Evolutionary conservation across 176 grass and related monocot species (phyloP).

Genomic region (Ensete ventricosum): DNA sequence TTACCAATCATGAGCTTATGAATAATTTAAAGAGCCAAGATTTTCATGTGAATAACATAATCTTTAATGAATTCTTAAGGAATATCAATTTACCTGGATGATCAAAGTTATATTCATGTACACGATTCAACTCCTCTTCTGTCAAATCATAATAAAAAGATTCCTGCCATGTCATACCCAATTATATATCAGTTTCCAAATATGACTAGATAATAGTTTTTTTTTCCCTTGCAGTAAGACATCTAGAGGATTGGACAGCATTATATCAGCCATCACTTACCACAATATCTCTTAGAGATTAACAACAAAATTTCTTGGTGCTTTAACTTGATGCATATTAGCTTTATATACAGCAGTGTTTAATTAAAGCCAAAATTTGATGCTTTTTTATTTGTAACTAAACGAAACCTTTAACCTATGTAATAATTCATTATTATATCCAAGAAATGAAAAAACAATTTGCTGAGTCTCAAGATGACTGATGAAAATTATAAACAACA

Average conservation of each 20-base stretch:
- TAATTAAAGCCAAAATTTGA: background rate
- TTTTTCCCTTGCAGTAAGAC: background rate
- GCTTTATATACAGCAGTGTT: too few relatives aligned
- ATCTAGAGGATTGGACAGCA: background rate
- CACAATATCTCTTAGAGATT: too few relatives aligned
- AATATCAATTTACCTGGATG: background rate
- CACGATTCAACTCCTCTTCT: constrained; percentile 52
- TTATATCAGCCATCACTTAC: too few relatives aligned
- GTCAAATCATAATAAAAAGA: constrained; percentile 81
- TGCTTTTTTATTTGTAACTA: too few relatives aligned
- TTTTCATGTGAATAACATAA: background rate
- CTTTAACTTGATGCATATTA: too few relatives aligned
- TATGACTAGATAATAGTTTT: background rate
- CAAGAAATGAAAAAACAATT: too few relatives aligned
- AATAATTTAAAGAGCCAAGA: background rate
- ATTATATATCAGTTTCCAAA: constrained; percentile 11
- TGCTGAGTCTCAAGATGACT: too few relatives aligned
- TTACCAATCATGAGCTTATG: background rate
- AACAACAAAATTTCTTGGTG: too few relatives aligned
- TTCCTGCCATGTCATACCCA: constrained; percentile 43
- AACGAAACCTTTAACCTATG: too few relatives aligned
- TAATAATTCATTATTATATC: too few relatives aligned
- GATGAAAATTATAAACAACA: too few relatives aligned
- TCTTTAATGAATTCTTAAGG: background rate
- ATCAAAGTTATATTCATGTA: constrained; percentile 75